These are phyloP conservation scores for Ascochyta koolunga DNA, from an alignment of 2,329 filamentous ascomycete genomes.

Conservation along the genomic window DNA sequence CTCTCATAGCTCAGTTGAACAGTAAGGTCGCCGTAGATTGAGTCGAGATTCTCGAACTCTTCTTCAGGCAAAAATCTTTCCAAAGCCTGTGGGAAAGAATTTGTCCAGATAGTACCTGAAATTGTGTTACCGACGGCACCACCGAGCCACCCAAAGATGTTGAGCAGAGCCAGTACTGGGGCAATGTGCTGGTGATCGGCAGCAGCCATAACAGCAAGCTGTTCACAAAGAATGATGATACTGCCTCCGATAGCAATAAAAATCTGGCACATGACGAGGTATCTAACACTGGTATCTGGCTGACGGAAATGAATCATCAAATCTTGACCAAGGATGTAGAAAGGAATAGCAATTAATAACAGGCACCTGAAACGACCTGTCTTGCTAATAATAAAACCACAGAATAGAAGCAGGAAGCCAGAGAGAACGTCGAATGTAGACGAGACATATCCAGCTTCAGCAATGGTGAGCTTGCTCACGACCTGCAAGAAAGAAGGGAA, in stretches of 20 bases:
- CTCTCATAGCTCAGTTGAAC: slow-evolving; percentile 49
- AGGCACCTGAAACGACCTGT: slow-evolving; percentile 25
- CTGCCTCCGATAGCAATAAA: slow-evolving; percentile 34
- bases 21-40: slow-evolving; percentile 49
- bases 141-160: slow-evolving; percentile 66
- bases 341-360: slow-evolving; percentile 59
- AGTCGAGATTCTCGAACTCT: slow-evolving; percentile 42
- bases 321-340: slow-evolving; percentile 68
- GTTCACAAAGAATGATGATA: slow-evolving; percentile 29
- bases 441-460: slow-evolving; percentile 40
- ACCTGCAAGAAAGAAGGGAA: slow-evolving; percentile 49
- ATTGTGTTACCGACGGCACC: slow-evolving; percentile 55
- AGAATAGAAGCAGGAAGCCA: slow-evolving; percentile 23
- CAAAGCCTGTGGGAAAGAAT: slow-evolving; percentile 20
- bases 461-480: slow-evolving; percentile 38
- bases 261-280: slow-evolving; percentile 27
- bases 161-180: slow-evolving; percentile 48
- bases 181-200: slow-evolving; percentile 54
- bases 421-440: slow-evolving; percentile 45
- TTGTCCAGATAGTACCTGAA: slow-evolving; percentile 67
- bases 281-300: slow-evolving; percentile 46
- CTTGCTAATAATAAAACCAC: slow-evolving; percentile 28
- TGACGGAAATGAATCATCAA: slow-evolving; percentile 54
- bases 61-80: slow-evolving; percentile 45
- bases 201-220: slow-evolving; percentile 41